Conservation (phyloP, 192 early-diverging fungal species). For the Phlyctochytrium planicorne region DNA sequence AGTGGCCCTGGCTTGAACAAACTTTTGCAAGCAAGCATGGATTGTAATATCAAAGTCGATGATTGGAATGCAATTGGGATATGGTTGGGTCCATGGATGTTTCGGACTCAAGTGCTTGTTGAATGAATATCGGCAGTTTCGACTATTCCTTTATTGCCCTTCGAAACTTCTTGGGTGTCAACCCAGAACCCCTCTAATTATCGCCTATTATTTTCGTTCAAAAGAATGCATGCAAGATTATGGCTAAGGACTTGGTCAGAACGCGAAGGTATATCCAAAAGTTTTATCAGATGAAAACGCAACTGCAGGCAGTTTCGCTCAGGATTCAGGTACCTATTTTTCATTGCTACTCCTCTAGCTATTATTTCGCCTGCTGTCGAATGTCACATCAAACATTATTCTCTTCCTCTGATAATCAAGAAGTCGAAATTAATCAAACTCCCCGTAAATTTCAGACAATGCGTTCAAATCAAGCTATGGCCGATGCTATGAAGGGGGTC, state of each 20-base stretch:
- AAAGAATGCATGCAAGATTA: slow-evolving; percentile 68
- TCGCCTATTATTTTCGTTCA: slow-evolving; percentile 1
- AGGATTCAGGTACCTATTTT: slow-evolving; percentile 72
- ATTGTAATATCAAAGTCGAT: too few relatives aligned
- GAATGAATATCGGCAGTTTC: too few relatives aligned
- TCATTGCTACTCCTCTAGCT: background rate
- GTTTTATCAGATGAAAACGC: slow-evolving; percentile 94
- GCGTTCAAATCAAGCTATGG: slow-evolving; percentile 93
- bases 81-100: background rate
- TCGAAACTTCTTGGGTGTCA: too few relatives aligned
- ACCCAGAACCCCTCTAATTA: too few relatives aligned
- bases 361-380: background rate
- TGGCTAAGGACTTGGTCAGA: slow-evolving; percentile 97
- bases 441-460: slow-evolving; percentile 63
- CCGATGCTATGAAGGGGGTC: slow-evolving; percentile 91
- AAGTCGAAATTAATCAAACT: background rate
- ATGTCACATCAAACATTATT: slow-evolving; percentile 1
- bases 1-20: too few relatives aligned
- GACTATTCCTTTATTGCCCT: too few relatives aligned
- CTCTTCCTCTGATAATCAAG: too few relatives aligned
- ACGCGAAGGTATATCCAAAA: slow-evolving; percentile 92
- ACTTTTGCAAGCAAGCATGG: too few relatives aligned
- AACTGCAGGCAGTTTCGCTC: slow-evolving; percentile 87
- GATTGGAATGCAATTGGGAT: slow-evolving; percentile 1
- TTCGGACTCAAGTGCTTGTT: too few relatives aligned